Percentiles rank a stretch among this genome's conserved stretches.
These are phyloP conservation scores for Babesia sp. DNA, from an alignment of 169 alveolate species.

Conservation along the genomic window DNA sequence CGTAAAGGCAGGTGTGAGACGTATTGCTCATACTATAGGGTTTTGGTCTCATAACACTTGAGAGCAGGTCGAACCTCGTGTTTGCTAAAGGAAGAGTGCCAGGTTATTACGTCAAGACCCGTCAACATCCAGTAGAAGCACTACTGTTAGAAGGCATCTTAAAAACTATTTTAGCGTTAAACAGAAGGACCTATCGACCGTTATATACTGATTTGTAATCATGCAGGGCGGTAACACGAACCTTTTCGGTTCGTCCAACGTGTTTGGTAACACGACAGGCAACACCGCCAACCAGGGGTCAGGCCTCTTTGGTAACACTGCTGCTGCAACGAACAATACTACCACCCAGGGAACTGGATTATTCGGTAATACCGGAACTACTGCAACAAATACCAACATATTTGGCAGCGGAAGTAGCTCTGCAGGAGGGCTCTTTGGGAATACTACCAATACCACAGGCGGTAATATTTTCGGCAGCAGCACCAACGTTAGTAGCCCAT, in stretches of 20 bases:
- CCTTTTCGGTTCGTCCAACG: constrained; percentile 32
- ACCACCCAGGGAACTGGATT: constrained; percentile 6
- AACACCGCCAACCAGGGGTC: not conserved
- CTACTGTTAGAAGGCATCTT: no score
- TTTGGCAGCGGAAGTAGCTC: constrained; percentile 16
- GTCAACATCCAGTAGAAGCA: no score
- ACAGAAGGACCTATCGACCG: no score
- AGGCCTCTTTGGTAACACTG: constrained; percentile 6
- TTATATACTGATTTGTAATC: not conserved
- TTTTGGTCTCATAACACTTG: no score
- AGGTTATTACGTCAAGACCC: no score
- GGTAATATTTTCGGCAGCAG: not conserved
- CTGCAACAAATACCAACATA: not conserved
- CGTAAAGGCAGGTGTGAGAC: no score
- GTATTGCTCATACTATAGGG: no score
- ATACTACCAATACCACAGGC: not conserved
- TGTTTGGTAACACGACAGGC: not conserved
- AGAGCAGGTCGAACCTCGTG: no score
- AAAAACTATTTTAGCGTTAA: no score
- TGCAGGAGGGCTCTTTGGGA: constrained; percentile 4
- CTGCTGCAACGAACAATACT: constrained; percentile 2
- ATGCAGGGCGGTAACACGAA: constrained; percentile 19
- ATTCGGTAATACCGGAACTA: constrained; percentile 11
- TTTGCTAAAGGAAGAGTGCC: no score
- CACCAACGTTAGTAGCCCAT: constrained; percentile 6